Conservation (phyloP, 2,329 filamentous ascomycete genomes). For the Beauveria scarabaeidicola region DNA sequence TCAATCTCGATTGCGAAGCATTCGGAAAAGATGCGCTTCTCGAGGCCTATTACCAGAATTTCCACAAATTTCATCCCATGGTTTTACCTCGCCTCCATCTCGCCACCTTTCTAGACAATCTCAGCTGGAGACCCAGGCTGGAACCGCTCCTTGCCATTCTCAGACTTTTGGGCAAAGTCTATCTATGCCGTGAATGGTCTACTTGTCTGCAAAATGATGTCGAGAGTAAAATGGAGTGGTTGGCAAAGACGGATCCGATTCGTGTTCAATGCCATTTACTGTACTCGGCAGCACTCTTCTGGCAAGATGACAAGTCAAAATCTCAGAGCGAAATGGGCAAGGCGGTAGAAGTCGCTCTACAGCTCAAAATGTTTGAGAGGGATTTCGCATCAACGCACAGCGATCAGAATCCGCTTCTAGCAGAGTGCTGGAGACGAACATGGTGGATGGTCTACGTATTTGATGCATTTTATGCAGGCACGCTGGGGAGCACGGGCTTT, state of each 20-base stretch:
- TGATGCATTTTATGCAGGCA: constrained; percentile 39
- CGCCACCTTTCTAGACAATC: constrained; percentile 7
- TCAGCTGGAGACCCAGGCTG: constrained; percentile 10
- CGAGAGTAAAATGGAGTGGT: constrained; percentile 8
- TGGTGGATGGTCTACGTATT: constrained; percentile 61
- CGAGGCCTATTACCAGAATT: constrained; percentile 27
- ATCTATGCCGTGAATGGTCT: constrained; percentile 14
- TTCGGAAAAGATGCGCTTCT: constrained; percentile 19
- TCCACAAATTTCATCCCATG: constrained; percentile 26
- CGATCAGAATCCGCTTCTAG: constrained; percentile 33
- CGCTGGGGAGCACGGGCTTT: constrained; percentile 20
- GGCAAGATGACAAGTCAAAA: constrained; percentile 19
- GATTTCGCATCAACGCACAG: constrained; percentile 43
- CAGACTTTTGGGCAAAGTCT: constrained; percentile 27
- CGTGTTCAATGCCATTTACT: constrained; percentile 29
- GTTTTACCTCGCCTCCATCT: constrained; percentile 18
- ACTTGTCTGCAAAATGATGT: neutral
- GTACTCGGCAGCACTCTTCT: constrained; percentile 29
- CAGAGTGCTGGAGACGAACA: constrained; percentile 56
- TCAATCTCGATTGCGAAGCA: neutral
- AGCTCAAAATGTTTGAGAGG: constrained; percentile 49
- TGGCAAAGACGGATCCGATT: constrained; percentile 17
- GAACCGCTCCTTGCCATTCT: constrained; percentile 20
- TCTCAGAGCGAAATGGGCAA: constrained; percentile 27
- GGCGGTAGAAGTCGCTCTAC: constrained; percentile 50